These are phyloP conservation scores for Solanum arcanum DNA, from an alignment of 257 asterid species.

Conservation along the genomic window DNA sequence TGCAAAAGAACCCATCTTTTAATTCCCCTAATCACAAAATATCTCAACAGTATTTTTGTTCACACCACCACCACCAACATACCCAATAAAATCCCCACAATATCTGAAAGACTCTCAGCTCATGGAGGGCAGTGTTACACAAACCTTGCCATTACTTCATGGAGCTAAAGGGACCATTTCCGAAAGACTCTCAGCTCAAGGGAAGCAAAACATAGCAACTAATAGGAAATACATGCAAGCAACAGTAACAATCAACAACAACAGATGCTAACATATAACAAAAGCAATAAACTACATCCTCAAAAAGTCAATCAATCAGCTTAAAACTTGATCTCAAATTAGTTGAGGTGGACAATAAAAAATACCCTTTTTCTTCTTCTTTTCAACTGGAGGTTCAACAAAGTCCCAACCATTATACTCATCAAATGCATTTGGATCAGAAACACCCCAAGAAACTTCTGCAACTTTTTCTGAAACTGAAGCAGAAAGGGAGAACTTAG, in stretches of 20 bases:
- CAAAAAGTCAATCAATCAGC: neutral
- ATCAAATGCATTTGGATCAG: slow-evolving; percentile 23
- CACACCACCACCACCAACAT: neutral
- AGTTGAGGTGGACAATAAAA: neutral
- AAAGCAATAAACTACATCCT: neutral
- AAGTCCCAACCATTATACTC: slow-evolving; percentile 83
- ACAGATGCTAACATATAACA: neutral
- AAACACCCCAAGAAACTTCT: slow-evolving; percentile 38
- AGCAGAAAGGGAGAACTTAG: slow-evolving; percentile 25
- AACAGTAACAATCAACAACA: neutral
- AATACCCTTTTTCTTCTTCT: neutral
- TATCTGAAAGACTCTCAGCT: too few relatives aligned
- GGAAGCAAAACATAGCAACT: neutral
- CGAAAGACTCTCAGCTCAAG: neutral
- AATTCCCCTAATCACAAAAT: neutral
- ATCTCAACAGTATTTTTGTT: neutral
- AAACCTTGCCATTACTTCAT: neutral
- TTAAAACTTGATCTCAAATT: neutral
- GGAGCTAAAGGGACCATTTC: too few relatives aligned
- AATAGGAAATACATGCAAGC: neutral
- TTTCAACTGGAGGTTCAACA: slow-evolving; percentile 23
- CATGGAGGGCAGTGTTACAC: neutral
- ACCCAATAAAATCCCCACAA: neutral
- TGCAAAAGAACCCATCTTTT: slow-evolving; percentile 11
- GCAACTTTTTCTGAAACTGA: slow-evolving; percentile 35